A percentile compares a stretch with the other conserved stretches of the same genome.
Evolutionary conservation across 2,329 filamentous ascomycete genomes (phyloP).

Genomic region (Beauveria scarabaeidicola): DNA sequence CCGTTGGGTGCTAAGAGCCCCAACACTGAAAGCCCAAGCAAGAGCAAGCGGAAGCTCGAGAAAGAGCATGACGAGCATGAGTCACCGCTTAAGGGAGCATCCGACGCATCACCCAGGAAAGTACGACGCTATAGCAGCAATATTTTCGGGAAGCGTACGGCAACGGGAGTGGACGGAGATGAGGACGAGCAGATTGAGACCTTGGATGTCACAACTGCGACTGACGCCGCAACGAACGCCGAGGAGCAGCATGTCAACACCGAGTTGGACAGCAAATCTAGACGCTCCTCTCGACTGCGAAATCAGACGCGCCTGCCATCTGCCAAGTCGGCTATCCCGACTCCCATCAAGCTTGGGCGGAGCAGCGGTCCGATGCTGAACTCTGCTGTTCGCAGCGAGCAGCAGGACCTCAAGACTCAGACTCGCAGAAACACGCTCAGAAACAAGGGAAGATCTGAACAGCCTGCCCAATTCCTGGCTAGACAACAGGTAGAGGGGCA

Average conservation of each 20-base stretch:
- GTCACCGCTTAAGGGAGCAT: slow-evolving; percentile 16
- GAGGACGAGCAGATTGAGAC: slow-evolving; percentile 1
- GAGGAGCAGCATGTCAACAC: slow-evolving; percentile 13
- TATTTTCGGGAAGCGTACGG: not conserved
- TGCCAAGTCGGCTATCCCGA: slow-evolving; percentile 27
- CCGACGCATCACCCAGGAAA: slow-evolving; percentile 19
- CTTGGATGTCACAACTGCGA: not conserved
- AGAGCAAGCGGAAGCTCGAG: slow-evolving; percentile 25
- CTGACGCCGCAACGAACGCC: not conserved
- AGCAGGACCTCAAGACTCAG: slow-evolving; percentile 22
- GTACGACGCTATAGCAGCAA: slow-evolving; percentile 15
- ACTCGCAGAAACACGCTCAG: slow-evolving; percentile 27
- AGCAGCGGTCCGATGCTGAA: slow-evolving; percentile 16
- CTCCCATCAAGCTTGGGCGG: slow-evolving; percentile 25
- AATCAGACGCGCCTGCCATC: slow-evolving; percentile 11
- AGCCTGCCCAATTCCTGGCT: slow-evolving; percentile 26
- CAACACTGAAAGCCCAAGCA: slow-evolving; percentile 26
- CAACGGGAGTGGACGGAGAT: not conserved
- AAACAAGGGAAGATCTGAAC: slow-evolving; percentile 28
- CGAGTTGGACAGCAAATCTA: slow-evolving; percentile 15
- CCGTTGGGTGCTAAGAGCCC: slow-evolving; percentile 28
- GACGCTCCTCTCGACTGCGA: slow-evolving; percentile 28
- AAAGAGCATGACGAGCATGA: slow-evolving; percentile 14
- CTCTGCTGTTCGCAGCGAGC: slow-evolving; percentile 21
- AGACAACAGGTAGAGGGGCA: slow-evolving; percentile 19